These are phyloP conservation scores for Thermoascus crustaceus DNA, from an alignment of 2,329 filamentous ascomycete species.

Conservation along the genomic window DNA sequence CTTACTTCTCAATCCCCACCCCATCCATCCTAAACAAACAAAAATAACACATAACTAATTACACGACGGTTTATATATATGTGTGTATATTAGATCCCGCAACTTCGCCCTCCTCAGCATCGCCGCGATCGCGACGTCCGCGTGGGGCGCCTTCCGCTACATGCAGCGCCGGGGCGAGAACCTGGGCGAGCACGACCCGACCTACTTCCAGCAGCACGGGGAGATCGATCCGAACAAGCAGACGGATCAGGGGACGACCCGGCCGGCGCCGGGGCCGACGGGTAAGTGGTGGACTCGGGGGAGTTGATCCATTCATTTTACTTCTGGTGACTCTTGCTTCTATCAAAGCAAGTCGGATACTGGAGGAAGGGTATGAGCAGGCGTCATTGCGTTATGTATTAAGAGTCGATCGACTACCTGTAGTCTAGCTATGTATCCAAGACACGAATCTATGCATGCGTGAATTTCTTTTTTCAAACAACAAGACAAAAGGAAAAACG, in stretches of 20 bases:
- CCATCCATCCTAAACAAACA: not conserved
- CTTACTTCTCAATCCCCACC: not conserved
- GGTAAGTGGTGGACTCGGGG: no score
- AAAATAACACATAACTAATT: not conserved
- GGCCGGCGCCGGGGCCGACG: constrained; percentile 4
- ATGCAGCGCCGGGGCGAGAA: constrained; percentile 9
- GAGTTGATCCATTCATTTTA: no score
- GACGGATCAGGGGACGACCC: constrained; percentile 2
- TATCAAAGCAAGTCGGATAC: no score
- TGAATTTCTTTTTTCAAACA: no score
- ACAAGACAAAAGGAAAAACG: no score
- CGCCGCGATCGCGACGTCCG: constrained; percentile 13
- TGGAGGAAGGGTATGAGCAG: no score
- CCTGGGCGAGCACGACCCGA: constrained; percentile 6
- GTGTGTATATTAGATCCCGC: constrained; percentile 9
- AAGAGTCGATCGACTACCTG: no score
- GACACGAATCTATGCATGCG: no score
- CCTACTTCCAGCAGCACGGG: no score
- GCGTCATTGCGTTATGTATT: no score
- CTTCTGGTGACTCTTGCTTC: no score
- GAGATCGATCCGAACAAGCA: constrained; percentile 1
- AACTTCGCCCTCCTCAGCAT: constrained; percentile 16
- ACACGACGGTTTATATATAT: not conserved
- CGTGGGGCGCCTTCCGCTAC: constrained; percentile 13
- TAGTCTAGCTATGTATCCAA: no score